These are phyloP conservation scores for Ramaria sp. DNA, from an alignment of 768 basidiomycete species.

Conservation along the genomic window DNA sequence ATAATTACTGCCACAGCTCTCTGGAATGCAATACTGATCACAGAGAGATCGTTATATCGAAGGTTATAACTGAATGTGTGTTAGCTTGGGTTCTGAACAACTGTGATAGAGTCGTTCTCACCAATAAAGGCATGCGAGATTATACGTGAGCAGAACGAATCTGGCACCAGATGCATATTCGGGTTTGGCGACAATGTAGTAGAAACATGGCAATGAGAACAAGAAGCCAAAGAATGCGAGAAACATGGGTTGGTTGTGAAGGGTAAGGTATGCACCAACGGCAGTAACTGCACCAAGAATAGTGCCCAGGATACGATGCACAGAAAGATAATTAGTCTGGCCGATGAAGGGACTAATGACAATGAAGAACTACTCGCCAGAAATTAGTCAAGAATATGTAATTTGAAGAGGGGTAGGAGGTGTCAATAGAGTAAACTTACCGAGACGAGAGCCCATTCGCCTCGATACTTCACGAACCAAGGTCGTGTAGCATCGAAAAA, in stretches of 20 bases:
- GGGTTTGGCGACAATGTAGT: slow-evolving; percentile 72
- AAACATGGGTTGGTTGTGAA: slow-evolving; percentile 62
- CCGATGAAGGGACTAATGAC: slow-evolving; percentile 89
- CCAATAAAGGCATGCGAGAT: slow-evolving; percentile 62
- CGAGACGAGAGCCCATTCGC: slow-evolving; percentile 95
- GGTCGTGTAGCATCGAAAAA: slow-evolving; percentile 74
- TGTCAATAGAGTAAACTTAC: slow-evolving; percentile 34
- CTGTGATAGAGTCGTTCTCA: slow-evolving; percentile 13
- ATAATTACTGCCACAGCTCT: slow-evolving; percentile 72
- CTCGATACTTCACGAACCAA: slow-evolving; percentile 69
- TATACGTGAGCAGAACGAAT: slow-evolving; percentile 81
- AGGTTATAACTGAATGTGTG: slow-evolving; percentile 57
- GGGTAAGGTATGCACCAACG: slow-evolving; percentile 56
- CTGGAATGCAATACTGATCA: slow-evolving; percentile 59
- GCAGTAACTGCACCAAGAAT: slow-evolving; percentile 73
- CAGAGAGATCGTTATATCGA: slow-evolving; percentile 50
- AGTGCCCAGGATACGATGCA: slow-evolving; percentile 81
- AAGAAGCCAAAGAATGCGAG: slow-evolving; percentile 80
- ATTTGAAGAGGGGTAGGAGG: no score
- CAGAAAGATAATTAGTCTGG: slow-evolving; percentile 76
- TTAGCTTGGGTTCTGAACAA: background rate
- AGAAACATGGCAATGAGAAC: slow-evolving; percentile 91
- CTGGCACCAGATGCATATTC: slow-evolving; percentile 64
- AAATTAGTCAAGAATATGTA: background rate
- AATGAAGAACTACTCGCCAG: slow-evolving; percentile 54